Evolutionary conservation across 2,329 filamentous ascomycete species (phyloP).

Genomic region (Aspergillus ibericus): DNA sequence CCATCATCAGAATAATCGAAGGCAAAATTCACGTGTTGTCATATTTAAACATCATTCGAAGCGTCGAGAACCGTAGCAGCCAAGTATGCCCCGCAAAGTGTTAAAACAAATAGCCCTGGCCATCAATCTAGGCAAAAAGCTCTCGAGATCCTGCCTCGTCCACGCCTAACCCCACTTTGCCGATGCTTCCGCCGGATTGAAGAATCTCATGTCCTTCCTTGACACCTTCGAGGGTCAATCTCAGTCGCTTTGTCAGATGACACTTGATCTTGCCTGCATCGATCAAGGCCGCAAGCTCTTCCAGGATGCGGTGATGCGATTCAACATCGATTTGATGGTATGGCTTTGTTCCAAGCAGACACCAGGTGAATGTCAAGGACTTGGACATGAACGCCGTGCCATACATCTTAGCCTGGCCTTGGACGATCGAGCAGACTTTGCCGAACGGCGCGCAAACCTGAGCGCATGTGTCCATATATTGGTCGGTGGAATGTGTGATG

Average conservation of each 20-base stretch:
- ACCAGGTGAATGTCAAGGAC: conserved; percentile 46
- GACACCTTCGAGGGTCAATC: conserved; percentile 36
- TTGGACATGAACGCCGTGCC: conserved; percentile 50
- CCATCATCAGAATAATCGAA: too few relatives aligned
- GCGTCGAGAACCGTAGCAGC: too few relatives aligned
- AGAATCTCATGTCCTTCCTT: conserved; percentile 42
- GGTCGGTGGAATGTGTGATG: conserved; percentile 44
- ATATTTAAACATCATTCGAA: too few relatives aligned
- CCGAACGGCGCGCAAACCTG: conserved; percentile 46
- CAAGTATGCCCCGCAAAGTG: too few relatives aligned
- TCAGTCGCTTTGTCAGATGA: conserved; percentile 1
- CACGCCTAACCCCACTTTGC: conserved; percentile 6
- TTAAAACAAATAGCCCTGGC: too few relatives aligned
- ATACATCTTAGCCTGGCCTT: conserved; percentile 47
- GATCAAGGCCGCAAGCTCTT: conserved; percentile 32
- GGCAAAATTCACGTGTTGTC: too few relatives aligned
- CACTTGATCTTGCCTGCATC: neutral
- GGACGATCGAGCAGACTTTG: conserved; percentile 49
- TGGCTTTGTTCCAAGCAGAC: conserved; percentile 43
- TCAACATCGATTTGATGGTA: conserved; percentile 43
- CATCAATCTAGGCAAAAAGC: neutral
- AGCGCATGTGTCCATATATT: conserved; percentile 42
- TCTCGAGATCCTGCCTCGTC: neutral
- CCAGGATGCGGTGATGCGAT: conserved; percentile 42
- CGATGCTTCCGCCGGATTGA: conserved; percentile 38